Percentiles rank a stretch among this genome's conserved stretches.
These are phyloP conservation scores for Penicillium turbatum DNA, from an alignment of 495 filamentous ascomycete genomes.

Conservation along the genomic window DNA sequence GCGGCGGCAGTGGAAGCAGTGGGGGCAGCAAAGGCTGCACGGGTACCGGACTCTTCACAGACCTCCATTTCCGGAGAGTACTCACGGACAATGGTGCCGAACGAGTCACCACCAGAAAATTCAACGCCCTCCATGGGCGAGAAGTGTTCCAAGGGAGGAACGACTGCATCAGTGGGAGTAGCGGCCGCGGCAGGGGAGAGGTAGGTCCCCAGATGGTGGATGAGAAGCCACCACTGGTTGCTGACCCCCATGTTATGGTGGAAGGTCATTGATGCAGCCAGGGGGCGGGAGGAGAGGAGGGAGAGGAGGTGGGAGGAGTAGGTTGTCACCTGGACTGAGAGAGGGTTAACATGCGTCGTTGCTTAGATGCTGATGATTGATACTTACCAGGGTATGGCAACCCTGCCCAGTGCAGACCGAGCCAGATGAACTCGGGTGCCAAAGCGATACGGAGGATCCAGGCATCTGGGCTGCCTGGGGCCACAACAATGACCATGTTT, in stretches of 20 bases:
- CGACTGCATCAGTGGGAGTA: neutral
- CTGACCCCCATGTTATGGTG: neutral
- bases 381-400: neutral
- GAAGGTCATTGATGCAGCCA: neutral
- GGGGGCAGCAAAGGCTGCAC: too few relatives aligned
- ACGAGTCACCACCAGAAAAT: neutral
- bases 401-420: slow-evolving; percentile 9
- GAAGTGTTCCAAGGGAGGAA: neutral
- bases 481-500: slow-evolving; percentile 6
- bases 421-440: slow-evolving; percentile 3
- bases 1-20: neutral
- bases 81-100: neutral
- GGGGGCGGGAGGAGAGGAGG: slow-evolving; percentile 1
- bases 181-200: neutral
- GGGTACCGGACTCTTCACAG: neutral
- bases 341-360: neutral
- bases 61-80: neutral
- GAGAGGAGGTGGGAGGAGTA: neutral
- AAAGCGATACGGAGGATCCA: slow-evolving; percentile 4
- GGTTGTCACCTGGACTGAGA: neutral
- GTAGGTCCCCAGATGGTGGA: neutral
- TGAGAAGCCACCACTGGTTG: neutral
- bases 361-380: neutral
- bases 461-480: neutral
- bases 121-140: neutral